Evolutionary conservation across 2,329 filamentous ascomycete genomes (phyloP), one percentile per base, ranked within the genome.

Genomic region (Rutstroemia sp.): DNA sequence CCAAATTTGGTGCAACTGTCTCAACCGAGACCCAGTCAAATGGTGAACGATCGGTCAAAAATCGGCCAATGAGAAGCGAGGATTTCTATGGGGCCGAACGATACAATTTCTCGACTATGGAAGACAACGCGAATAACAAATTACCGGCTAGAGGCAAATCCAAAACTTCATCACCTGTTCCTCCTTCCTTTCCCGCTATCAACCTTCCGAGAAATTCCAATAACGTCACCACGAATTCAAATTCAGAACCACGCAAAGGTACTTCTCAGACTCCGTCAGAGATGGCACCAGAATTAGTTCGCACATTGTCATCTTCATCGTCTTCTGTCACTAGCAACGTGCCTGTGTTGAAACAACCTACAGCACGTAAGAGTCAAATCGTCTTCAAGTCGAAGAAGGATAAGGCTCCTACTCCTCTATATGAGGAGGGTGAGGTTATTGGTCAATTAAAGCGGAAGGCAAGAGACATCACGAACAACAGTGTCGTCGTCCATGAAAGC

Each of bases 381-480:
- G 38, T 54, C n/a, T 62, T 55, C 47, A 65, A 63, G 50, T 44
- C 54, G 27, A 64, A 64, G 57, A 60, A 59, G 21, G 50, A 60
- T 19, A 19, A 51, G 45, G 17, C 40, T 19, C 36, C 56, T 44
- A 55, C 42, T 48, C 57, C 56, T 54, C 36, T 59, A 7, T 58
- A 62, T 39, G 59, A 62, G 36, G 53, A 60, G 52, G 58, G 62
- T 50, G 64, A 66, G n/a, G 34, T 46, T 25, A 23, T 58, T 27
- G 55, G 46, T 34, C 60, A 54, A 23, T 34, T 63, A 60, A 68
- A 66, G 59, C 64, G 65, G 38, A 60, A 61, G 40, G 67, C 67
- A 14, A 60, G 62, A 59, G 60, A 65, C 23, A 61, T 52, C 16
- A 66, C 65, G 40, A 60, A 62, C 30, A 40, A 56, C n/a, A 60